Percentiles rank a stretch among this genome's conserved stretches.
These are phyloP conservation scores for Anthracocystis walkeri DNA, from an alignment of 1,284 basidiomycete species.

Conservation along the genomic window DNA sequence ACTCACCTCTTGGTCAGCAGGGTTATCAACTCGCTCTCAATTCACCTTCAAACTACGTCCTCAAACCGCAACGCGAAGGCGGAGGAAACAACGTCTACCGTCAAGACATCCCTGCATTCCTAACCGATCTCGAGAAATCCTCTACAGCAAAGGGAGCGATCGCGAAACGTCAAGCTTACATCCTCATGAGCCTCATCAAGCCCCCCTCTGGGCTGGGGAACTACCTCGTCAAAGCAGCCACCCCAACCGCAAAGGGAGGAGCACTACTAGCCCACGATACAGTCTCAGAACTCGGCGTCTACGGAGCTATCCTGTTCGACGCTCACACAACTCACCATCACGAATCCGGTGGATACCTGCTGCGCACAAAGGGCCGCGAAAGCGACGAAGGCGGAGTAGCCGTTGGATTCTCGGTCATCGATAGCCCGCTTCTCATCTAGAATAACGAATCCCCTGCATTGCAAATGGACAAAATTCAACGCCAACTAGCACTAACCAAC, in stretches of 20 bases:
- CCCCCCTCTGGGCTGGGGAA: constrained; percentile 79
- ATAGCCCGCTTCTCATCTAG: constrained; percentile 79
- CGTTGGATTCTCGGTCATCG: constrained; percentile 88
- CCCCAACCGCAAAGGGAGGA: background rate
- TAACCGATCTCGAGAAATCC: constrained; percentile 71
- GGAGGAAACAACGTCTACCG: constrained; percentile 98
- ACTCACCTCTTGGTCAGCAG: constrained; percentile 70
- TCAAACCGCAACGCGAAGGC: constrained; percentile 96
- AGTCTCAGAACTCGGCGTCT: constrained; percentile 91
- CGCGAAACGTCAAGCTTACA: constrained; percentile 77
- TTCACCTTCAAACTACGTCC: constrained; percentile 76
- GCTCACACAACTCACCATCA: constrained; percentile 71
- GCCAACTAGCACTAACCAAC: constrained; percentile 65
- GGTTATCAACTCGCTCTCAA: constrained; percentile 75
- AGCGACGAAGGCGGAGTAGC: constrained; percentile 95
- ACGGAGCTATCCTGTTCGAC: constrained; percentile 85
- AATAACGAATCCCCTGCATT: background rate
- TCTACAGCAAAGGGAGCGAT: constrained; percentile 8
- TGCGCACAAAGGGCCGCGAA: constrained; percentile 91
- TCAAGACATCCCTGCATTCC: constrained; percentile 80
- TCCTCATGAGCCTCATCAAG: constrained; percentile 90
- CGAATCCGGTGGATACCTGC: constrained; percentile 80
- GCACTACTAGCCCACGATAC: constrained; percentile 75
- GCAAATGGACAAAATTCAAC: constrained; percentile 22
- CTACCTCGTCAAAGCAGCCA: constrained; percentile 77